These are phyloP conservation scores for Sugiyamaella valdiviana DNA, from an alignment of 805 yeast genomes.

Conservation along the genomic window DNA sequence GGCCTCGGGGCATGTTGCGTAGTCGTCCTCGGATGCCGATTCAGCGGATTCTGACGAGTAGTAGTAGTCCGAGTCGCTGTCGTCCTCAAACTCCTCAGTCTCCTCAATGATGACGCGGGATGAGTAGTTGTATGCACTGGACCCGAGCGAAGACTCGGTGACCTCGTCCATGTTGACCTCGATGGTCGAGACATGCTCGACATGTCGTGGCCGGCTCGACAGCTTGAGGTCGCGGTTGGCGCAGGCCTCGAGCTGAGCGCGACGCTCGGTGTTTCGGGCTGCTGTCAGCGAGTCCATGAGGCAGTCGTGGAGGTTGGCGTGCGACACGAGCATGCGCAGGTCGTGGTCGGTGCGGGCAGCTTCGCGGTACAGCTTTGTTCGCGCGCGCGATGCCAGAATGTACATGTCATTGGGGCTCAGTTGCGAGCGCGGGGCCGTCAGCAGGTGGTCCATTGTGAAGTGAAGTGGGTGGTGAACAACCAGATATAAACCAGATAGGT, in stretches of 20 bases:
- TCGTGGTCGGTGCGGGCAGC: constrained; percentile 53
- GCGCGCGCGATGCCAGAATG: constrained; percentile 57
- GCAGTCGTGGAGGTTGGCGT: constrained; percentile 64
- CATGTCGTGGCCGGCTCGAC: constrained; percentile 5
- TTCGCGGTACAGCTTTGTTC: constrained; percentile 55
- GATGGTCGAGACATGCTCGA: neutral
- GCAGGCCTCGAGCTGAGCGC: constrained; percentile 17
- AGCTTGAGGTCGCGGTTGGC: neutral
- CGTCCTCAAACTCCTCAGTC: constrained; percentile 5
- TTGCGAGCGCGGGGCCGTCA: constrained; percentile 19
- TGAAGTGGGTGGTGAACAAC: no score
- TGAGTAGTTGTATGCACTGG: neutral
- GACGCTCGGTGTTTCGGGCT: constrained; percentile 14
- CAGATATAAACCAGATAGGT: no score
- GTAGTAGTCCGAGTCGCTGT: constrained; percentile 15
- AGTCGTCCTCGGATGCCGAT: constrained; percentile 32
- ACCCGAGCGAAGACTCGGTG: neutral
- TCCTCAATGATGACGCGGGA: constrained; percentile 1
- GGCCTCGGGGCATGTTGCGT: neutral
- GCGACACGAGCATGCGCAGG: constrained; percentile 54
- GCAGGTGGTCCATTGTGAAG: neutral
- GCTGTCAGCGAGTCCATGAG: constrained; percentile 43
- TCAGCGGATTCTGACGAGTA: constrained; percentile 17
- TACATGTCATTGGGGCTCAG: constrained; percentile 45
- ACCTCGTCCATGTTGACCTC: neutral